Base-by-base conservation (phyloP, 2,329 filamentous ascomycete species). In the Xylariaceae sp. region DNA sequence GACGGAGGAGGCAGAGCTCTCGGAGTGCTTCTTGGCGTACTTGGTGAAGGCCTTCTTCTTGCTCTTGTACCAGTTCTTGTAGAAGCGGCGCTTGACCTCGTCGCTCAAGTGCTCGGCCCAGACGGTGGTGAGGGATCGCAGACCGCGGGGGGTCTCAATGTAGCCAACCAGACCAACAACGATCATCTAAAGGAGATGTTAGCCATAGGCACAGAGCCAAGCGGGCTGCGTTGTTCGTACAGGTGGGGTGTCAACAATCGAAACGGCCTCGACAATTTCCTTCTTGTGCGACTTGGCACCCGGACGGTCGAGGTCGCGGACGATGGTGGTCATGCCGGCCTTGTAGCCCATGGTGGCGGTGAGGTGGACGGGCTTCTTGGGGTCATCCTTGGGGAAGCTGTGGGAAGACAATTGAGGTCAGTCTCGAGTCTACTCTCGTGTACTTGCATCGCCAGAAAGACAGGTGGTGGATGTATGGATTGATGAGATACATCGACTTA, bases 1-100 rank as follows among this genome's bases (percentile, higher is more conserved):
- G 82, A 97, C 88, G 72, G 90, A 91, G 68, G 89, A 81, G 71
- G 90, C 92, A 79, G 78, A 89, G 82, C 80, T 87, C 83, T 97
- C 93, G 63, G 93, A 91, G 88, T 97, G 90, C 87, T 96, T 93
- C 90, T 97, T 99, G 83, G 94, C 90, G 82, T 99, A 99, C 85
- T 96, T 97, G 85, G 94, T 99, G 84, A 99, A 99, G 60, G 94
- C 94, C 93, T 99, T 99, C 90, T 97, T 97, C 92, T 99, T 99
- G 86, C 87, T 91, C 89, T 96, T 96, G 89, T 99, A 99, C 94
- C 94, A 99, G 89, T 99, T 99, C 91, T 97, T 97, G 90, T 99
- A 99, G 90, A 99, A 99, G 75, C 94, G 90, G 73, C 94, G 90
- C 88, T 96, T 96, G 78, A 99, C 75, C 82, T 97, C 94, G 78